phyloP scores from a whole-genome alignment of 305 asterid genomes.

The Rubia occidens region DNA sequence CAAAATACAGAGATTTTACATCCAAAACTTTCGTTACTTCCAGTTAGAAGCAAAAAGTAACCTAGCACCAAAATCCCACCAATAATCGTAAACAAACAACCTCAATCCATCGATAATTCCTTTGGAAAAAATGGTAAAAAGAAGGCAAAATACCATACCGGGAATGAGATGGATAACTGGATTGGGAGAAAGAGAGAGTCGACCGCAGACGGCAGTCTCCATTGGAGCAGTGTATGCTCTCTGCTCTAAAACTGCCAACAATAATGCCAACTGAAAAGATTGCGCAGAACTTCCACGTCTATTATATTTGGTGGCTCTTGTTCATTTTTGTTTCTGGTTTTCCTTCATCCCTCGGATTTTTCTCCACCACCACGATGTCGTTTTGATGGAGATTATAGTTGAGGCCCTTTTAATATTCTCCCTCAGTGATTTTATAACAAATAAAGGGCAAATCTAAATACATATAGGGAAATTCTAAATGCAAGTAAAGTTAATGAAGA shows the following conservation, averaged over 20 bases:
- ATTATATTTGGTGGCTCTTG: constrained; percentile 14
- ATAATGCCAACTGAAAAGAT: background rate
- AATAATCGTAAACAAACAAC: background rate
- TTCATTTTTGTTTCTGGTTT: constrained; percentile 13
- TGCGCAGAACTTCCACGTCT: constrained; percentile 6
- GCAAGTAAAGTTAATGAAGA: no score
- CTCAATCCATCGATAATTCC: background rate
- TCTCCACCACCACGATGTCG: background rate
- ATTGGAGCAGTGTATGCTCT: constrained; percentile 26
- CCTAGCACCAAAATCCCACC: background rate
- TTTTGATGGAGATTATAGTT: background rate
- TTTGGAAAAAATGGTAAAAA: background rate
- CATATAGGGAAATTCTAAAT: no score
- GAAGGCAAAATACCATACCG: constrained; percentile 23
- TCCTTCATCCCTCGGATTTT: background rate
- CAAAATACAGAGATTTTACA: background rate
- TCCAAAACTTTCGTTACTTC: background rate
- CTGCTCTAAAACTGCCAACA: constrained; percentile 11
- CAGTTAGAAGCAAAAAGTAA: background rate
- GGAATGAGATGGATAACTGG: constrained; percentile 37
- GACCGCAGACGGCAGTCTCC: constrained; percentile 71
- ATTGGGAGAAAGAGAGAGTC: constrained; percentile 54
- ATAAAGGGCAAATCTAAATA: background rate
- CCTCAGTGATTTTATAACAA: background rate
- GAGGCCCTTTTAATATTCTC: background rate